Percentiles rank a stretch among this genome's conserved stretches.
phyloP scores from a whole-genome alignment of 768 basidiomycete genomes.

The Atractiella rhizophila region DNA sequence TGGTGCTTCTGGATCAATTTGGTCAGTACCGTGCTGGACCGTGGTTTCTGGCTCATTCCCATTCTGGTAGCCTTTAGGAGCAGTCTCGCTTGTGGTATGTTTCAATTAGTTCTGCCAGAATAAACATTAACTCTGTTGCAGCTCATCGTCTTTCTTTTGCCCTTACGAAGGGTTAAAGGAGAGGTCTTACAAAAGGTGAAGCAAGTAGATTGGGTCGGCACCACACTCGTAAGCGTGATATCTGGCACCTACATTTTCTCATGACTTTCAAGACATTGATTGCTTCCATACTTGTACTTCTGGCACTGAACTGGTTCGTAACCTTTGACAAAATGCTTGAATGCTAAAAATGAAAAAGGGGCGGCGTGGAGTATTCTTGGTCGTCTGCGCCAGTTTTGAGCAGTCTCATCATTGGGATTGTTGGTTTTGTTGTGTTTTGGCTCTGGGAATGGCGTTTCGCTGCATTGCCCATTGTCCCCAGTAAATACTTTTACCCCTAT shows the following conservation, averaged over 20 bases:
- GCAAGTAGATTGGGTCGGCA: background rate
- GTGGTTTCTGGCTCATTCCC: too few relatives aligned
- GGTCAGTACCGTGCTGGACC: too few relatives aligned
- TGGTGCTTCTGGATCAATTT: too few relatives aligned
- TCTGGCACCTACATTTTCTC: too few relatives aligned
- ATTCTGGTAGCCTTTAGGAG: too few relatives aligned
- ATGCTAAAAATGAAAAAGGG: too few relatives aligned
- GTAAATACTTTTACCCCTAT: too few relatives aligned
- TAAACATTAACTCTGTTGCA: too few relatives aligned
- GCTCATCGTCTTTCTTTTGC: conserved; percentile 11
- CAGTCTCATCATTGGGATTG: conserved; percentile 32
- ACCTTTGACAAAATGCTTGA: too few relatives aligned
- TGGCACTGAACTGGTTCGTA: conserved; percentile 49
- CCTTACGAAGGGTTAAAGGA: conserved; percentile 11
- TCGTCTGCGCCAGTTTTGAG: conserved; percentile 37
- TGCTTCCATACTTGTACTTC: conserved; percentile 19
- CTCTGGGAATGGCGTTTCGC: conserved; percentile 50
- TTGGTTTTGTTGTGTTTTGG: conserved; percentile 34
- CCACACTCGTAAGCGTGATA: background rate
- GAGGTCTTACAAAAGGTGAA: conserved; percentile 1
- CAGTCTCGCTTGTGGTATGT: too few relatives aligned
- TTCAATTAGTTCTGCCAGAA: too few relatives aligned
- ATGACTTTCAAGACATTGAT: too few relatives aligned
- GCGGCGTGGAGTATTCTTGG: conserved; percentile 49
- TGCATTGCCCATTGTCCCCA: conserved; percentile 39